These are phyloP conservation scores for Astragalus glycyphyllos DNA, from an alignment of 306 rosid genomes.

Conservation along the genomic window DNA sequence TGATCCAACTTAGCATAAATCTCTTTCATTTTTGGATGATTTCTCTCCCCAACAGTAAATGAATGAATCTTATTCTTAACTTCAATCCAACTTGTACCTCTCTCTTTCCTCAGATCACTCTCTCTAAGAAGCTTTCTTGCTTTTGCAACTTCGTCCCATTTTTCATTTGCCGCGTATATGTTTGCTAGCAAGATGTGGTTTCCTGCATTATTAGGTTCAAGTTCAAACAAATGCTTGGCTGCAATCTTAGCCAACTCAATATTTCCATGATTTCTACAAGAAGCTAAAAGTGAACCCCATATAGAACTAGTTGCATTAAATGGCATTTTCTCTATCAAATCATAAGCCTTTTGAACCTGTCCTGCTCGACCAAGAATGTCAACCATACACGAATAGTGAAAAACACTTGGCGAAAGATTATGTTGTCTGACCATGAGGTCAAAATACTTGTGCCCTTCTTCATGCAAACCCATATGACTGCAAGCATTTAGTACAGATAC, in stretches of 20 bases:
- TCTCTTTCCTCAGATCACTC: conserved; percentile 73
- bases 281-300: conserved; percentile 91
- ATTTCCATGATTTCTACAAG: conserved; percentile 70
- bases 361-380: conserved; percentile 86
- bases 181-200: conserved; percentile 80
- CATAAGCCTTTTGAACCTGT: conserved; percentile 59
- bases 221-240: conserved; percentile 69
- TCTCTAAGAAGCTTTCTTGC: conserved; percentile 74
- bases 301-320: conserved; percentile 71
- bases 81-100: conserved; percentile 89
- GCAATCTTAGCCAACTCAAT: conserved; percentile 80
- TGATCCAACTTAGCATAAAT: conserved; percentile 65
- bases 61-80: conserved; percentile 70
- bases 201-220: conserved; percentile 89
- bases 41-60: conserved; percentile 80
- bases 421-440: conserved; percentile 67
- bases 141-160: conserved; percentile 85
- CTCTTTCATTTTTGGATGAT: conserved; percentile 60
- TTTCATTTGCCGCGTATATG: conserved; percentile 70
- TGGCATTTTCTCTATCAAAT: conserved; percentile 65
- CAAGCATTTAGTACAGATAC: conserved; percentile 72
- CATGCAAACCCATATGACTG: conserved; percentile 79
- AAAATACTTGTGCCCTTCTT: conserved; percentile 70
- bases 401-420: conserved; percentile 63
- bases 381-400: conserved; percentile 81